phyloP scores from a whole-genome alignment of 2,329 filamentous ascomycete species.

The Fusarium odoratissimum region DNA sequence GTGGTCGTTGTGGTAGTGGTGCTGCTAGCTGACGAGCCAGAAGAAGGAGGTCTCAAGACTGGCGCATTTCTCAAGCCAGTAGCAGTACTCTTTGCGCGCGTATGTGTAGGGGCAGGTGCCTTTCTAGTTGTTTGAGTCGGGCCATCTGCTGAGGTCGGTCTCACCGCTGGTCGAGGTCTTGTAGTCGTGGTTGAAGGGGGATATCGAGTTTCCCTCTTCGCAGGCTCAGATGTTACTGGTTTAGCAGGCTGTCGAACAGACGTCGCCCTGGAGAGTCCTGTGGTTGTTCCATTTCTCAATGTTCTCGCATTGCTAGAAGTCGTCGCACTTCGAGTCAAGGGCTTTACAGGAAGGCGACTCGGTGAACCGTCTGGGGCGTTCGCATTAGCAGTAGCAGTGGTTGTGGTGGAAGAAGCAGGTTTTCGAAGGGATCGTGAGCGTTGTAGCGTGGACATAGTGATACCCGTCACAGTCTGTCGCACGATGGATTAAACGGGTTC shows the following conservation, averaged over 20 bases:
- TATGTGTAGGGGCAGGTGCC: conserved; percentile 38
- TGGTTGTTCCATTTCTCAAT: conserved; percentile 32
- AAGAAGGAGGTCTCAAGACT: conserved; percentile 48
- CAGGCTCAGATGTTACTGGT: conserved; percentile 20
- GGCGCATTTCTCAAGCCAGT: conserved; percentile 45
- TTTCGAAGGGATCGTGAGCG: conserved; percentile 63
- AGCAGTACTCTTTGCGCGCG: conserved; percentile 50
- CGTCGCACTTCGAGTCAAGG: conserved; percentile 51
- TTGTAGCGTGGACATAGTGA: conserved; percentile 57
- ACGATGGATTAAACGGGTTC: not conserved
- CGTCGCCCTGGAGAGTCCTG: conserved; percentile 32
- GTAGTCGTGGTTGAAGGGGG: conserved; percentile 51
- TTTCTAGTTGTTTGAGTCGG: conserved; percentile 37
- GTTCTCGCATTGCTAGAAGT: conserved; percentile 39
- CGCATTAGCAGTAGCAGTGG: conserved; percentile 16
- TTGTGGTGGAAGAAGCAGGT: conserved; percentile 44
- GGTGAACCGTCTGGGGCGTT: conserved; percentile 53
- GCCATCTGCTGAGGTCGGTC: conserved; percentile 49
- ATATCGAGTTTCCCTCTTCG: conserved; percentile 47
- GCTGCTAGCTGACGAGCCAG: conserved; percentile 37
- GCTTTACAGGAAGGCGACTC: conserved; percentile 63
- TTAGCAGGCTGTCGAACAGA: conserved; percentile 41
- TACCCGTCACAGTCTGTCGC: not conserved
- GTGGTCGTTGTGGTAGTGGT: conserved; percentile 36
- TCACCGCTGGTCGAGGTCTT: conserved; percentile 43